phyloP scores from a whole-genome alignment of 2,329 filamentous ascomycete species.

The Penicillium sp. region DNA sequence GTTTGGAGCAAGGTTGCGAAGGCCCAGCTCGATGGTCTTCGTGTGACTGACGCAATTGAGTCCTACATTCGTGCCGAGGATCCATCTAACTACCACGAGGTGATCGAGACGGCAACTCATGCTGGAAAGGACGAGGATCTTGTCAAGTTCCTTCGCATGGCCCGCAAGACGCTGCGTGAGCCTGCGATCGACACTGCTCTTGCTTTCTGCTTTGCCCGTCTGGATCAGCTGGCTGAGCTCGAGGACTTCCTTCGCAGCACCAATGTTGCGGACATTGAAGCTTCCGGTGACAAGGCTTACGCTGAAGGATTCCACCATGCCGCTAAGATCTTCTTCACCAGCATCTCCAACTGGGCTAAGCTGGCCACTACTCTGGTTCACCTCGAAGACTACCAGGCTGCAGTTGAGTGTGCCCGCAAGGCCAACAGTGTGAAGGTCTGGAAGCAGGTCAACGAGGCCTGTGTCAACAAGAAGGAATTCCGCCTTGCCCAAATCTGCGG shows the following conservation, averaged over 20 bases:
- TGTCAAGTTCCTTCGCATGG: slow-evolving; percentile 95
- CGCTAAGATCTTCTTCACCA: slow-evolving; percentile 97
- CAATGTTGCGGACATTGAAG: slow-evolving; percentile 94
- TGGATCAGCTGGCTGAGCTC: slow-evolving; percentile 86
- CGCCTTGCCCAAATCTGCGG: slow-evolving; percentile 97
- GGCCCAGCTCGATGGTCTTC: slow-evolving; percentile 92
- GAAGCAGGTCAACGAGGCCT: slow-evolving; percentile 97
- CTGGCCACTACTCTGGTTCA: slow-evolving; percentile 97
- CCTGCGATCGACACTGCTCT: slow-evolving; percentile 89
- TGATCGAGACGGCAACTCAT: slow-evolving; percentile 92
- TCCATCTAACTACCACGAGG: slow-evolving; percentile 88
- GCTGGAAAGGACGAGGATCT: slow-evolving; percentile 98
- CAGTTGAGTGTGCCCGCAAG: slow-evolving; percentile 95
- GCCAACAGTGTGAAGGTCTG: slow-evolving; percentile 99
- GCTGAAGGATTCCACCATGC: slow-evolving; percentile 92
- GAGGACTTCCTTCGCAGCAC: slow-evolving; percentile 93
- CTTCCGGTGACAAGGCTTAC: slow-evolving; percentile 97
- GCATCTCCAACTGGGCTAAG: slow-evolving; percentile 99
- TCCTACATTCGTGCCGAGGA: slow-evolving; percentile 96
- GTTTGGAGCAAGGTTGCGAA: slow-evolving; percentile 99
- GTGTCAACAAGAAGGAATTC: slow-evolving; percentile 97
- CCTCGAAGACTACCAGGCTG: slow-evolving; percentile 92
- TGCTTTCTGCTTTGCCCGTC: slow-evolving; percentile 88
- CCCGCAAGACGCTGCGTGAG: slow-evolving; percentile 93
- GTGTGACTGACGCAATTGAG: slow-evolving; percentile 87